phyloP scores from a whole-genome alignment of 1,139 yeast genomes.

The Magnusiomyces ingens region DNA sequence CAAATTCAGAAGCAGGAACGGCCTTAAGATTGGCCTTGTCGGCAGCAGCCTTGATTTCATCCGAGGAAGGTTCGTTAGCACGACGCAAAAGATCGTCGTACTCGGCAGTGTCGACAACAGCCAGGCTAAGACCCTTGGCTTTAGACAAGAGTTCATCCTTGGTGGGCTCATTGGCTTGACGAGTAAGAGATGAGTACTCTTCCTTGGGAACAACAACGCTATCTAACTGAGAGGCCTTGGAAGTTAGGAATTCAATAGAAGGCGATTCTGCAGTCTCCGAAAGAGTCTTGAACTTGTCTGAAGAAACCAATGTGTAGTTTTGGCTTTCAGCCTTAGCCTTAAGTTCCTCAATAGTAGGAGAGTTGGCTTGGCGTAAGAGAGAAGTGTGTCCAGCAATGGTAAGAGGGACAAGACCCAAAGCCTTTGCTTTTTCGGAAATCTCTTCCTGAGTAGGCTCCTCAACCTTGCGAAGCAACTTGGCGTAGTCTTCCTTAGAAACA shows the following conservation, averaged over 20 bases:
- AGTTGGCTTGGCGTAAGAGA: constrained; percentile 7
- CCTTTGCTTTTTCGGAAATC: constrained; percentile 34
- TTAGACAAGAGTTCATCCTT: constrained; percentile 18
- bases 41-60: constrained; percentile 17
- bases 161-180: constrained; percentile 16
- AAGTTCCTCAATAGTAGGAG: constrained; percentile 25
- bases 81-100: constrained; percentile 19
- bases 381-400: constrained; percentile 21
- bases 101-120: constrained; percentile 18
- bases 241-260: constrained; percentile 6
- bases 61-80: constrained; percentile 7
- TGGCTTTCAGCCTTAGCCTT: constrained; percentile 26
- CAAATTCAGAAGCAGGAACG: constrained; percentile 21
- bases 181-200: constrained; percentile 17
- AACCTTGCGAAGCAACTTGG: constrained; percentile 7
- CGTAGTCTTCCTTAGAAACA: constrained; percentile 16
- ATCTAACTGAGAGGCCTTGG: constrained; percentile 25
- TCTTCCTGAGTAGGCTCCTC: constrained; percentile 15
- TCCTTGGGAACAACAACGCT: constrained; percentile 25
- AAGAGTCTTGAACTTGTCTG: constrained; percentile 27
- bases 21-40: constrained; percentile 26
- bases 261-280: constrained; percentile 16
- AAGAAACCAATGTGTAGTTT: constrained; percentile 28
- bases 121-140: constrained; percentile 5
- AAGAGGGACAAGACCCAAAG: constrained; percentile 24